phyloP scores from a whole-genome alignment of 371 early-diverging fungal genomes.

The Rhizomucor pusillus region DNA sequence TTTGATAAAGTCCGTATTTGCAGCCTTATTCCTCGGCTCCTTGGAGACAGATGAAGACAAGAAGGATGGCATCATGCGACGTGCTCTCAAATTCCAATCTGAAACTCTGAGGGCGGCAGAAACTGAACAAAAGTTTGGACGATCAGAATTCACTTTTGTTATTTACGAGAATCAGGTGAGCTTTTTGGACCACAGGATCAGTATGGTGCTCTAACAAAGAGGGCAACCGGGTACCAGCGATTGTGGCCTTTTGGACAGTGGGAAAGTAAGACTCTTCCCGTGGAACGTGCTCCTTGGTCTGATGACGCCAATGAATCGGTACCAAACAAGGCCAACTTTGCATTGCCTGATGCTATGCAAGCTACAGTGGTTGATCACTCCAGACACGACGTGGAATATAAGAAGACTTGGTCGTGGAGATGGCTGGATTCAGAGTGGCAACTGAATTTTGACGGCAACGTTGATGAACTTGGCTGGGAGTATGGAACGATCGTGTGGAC shows the following conservation, averaged over 20 bases:
- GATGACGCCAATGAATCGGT: constrained; percentile 12
- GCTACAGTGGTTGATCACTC: neutral
- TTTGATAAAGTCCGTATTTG: constrained; percentile 7
- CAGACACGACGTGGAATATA: constrained; percentile 1
- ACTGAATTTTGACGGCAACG: constrained; percentile 6
- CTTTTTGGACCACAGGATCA: too few species aligned
- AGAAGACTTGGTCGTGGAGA: constrained; percentile 12
- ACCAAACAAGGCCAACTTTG: constrained; percentile 6
- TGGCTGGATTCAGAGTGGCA: constrained; percentile 19
- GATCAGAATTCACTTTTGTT: constrained; percentile 11
- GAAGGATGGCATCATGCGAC: neutral
- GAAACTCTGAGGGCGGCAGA: neutral
- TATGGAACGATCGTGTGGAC: constrained; percentile 18
- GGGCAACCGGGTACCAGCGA: too few species aligned
- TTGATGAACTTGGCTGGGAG: constrained; percentile 18
- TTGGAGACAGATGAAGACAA: neutral
- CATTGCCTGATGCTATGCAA: constrained; percentile 7
- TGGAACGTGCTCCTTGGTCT: constrained; percentile 14
- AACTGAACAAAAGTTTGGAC: neutral
- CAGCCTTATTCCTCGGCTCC: constrained; percentile 11
- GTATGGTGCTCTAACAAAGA: too few species aligned
- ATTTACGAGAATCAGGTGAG: constrained; percentile 18
- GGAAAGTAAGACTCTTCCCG: constrained; percentile 1
- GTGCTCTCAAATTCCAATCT: constrained; percentile 3
- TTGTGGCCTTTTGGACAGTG: constrained; percentile 20